phyloP scores from a whole-genome alignment of 805 yeast genomes.

The Cyberlindnera mycetangii region DNA sequence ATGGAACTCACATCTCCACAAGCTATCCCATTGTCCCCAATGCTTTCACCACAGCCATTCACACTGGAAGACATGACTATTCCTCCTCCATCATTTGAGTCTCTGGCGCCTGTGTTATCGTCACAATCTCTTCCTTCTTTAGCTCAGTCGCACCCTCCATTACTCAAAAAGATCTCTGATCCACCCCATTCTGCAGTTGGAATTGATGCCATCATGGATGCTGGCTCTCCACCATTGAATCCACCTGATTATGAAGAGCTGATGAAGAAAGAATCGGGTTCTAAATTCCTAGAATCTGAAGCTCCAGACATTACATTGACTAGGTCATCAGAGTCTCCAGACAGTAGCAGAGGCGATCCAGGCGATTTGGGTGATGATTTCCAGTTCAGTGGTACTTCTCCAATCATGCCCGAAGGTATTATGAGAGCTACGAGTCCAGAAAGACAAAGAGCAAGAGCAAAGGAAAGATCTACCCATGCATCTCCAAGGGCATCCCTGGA shows the following conservation, averaged over 20 bases:
- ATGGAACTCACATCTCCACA: conserved; percentile 57
- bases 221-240: conserved; percentile 25
- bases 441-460: conserved; percentile 22
- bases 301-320: conserved; percentile 17
- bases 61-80: conserved; percentile 44
- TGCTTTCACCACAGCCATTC: conserved; percentile 40
- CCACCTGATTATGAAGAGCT: conserved; percentile 37
- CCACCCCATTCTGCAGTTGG: conserved; percentile 5
- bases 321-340: conserved; percentile 16
- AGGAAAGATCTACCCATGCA: conserved; percentile 15
- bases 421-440: conserved; percentile 32
- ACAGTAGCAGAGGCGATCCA: conserved; percentile 13
- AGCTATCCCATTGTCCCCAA: conserved; percentile 58
- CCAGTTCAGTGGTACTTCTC: conserved; percentile 32
- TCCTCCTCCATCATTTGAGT: conserved; percentile 58
- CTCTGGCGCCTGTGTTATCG: conserved; percentile 15
- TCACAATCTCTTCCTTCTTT: conserved; percentile 1
- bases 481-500: conserved; percentile 21
- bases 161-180: background rate
- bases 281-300: conserved; percentile 3
- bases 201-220: conserved; percentile 20
- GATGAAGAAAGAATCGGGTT: conserved; percentile 16
- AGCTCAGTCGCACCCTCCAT: too few relatives aligned
- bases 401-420: conserved; percentile 34
- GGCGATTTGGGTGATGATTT: conserved; percentile 33